Percentiles rank a stretch among this genome's conserved stretches.
These are phyloP conservation scores for Pseudopediastrum boryanum DNA, from an alignment of 139 green algal species.

Conservation along the genomic window DNA sequence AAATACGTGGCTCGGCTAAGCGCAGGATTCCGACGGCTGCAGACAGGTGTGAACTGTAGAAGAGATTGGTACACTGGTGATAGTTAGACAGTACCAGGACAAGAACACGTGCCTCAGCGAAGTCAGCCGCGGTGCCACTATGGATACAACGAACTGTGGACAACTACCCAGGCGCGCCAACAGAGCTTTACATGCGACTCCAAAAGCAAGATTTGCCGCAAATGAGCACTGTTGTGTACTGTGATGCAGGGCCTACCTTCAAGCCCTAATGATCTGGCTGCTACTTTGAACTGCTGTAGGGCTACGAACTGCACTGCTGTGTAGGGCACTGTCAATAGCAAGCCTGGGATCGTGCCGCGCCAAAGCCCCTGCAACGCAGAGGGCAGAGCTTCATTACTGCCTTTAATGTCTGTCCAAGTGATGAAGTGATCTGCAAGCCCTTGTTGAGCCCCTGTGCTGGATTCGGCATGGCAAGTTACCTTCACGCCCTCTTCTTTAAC, in stretches of 20 bases:
- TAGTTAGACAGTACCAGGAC: no score
- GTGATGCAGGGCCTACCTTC: conserved; percentile 41
- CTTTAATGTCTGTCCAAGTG: neutral
- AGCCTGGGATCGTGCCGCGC: conserved; percentile 91
- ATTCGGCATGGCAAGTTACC: conserved; percentile 43
- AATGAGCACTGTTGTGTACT: neutral
- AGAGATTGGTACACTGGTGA: no score
- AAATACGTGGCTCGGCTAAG: no score
- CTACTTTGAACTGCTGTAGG: conserved; percentile 74
- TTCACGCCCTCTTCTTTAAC: conserved; percentile 87
- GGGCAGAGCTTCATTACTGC: neutral
- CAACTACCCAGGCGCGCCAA: no score
- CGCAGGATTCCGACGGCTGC: no score
- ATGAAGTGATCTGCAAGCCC: neutral
- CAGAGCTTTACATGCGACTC: no score
- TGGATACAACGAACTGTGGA: no score
- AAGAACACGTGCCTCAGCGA: no score
- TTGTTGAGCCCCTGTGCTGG: neutral
- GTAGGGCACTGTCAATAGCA: conserved; percentile 96
- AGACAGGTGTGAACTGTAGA: no score
- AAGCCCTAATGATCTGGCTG: conserved; percentile 35
- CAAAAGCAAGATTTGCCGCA: no score
- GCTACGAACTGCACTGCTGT: conserved; percentile 97
- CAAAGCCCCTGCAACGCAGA: conserved; percentile 84
- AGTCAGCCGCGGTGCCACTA: no score